phyloP scores from a whole-genome alignment of 805 yeast species.

The Candida berthetii region DNA sequence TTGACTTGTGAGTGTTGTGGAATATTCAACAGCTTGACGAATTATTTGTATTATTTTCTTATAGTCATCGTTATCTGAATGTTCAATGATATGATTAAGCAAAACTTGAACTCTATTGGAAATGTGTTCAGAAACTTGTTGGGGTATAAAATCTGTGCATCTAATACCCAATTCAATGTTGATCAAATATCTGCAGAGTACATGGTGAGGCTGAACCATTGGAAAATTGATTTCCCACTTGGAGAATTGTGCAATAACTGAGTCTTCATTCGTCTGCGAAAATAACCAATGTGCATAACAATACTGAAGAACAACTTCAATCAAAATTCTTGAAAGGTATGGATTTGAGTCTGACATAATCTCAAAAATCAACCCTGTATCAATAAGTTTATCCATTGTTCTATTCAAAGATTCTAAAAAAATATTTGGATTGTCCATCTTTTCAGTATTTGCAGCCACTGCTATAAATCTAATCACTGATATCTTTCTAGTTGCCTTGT shows the following conservation, averaged over 20 bases:
- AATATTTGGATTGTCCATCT: slow-evolving; percentile 27
- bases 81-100: slow-evolving; percentile 11
- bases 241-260: slow-evolving; percentile 17
- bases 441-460: slow-evolving; percentile 24
- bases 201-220: slow-evolving; percentile 21
- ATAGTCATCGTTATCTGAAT: slow-evolving; percentile 25
- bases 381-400: slow-evolving; percentile 33
- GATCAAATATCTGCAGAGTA: slow-evolving; percentile 27
- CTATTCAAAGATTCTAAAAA: slow-evolving; percentile 31
- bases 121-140: slow-evolving; percentile 6
- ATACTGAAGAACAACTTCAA: slow-evolving; percentile 37
- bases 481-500: slow-evolving; percentile 21
- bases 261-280: slow-evolving; percentile 10
- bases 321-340: slow-evolving; percentile 22
- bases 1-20: slow-evolving; percentile 13
- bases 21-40: slow-evolving; percentile 25
- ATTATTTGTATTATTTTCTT: slow-evolving; percentile 26
- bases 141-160: slow-evolving; percentile 16
- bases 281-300: slow-evolving; percentile 41
- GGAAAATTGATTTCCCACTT: slow-evolving; percentile 29
- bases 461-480: slow-evolving; percentile 25
- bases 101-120: slow-evolving; percentile 14
- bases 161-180: slow-evolving; percentile 27
- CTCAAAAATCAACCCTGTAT: slow-evolving; percentile 28
- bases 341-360: slow-evolving; percentile 17